phyloP scores from a whole-genome alignment of 176 grass and related monocot species.

The Carex parvula region DNA sequence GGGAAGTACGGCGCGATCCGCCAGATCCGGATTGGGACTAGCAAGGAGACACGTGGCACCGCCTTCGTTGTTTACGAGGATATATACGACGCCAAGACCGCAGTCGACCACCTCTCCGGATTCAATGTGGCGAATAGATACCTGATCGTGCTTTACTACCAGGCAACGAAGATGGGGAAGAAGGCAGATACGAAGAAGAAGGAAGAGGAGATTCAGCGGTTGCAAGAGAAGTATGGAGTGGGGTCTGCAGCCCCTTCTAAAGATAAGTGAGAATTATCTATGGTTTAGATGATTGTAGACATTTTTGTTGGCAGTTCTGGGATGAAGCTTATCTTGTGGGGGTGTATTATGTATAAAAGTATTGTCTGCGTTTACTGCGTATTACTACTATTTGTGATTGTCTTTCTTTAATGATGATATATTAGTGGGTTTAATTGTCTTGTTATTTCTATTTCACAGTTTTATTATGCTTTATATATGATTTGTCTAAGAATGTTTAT shows the following conservation, averaged over 20 bases:
- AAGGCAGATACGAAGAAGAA: conserved; percentile 90
- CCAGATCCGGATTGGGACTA: conserved; percentile 91
- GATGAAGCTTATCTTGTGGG: neutral
- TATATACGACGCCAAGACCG: conserved; percentile 99
- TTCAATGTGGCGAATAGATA: conserved; percentile 99
- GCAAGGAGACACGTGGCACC: conserved; percentile 88
- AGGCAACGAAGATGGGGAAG: conserved; percentile 93
- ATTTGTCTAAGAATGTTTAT: neutral
- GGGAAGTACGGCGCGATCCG: conserved; percentile 98
- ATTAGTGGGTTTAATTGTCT: neutral
- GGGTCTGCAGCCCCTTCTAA: conserved; percentile 35
- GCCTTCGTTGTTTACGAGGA: conserved; percentile 99
- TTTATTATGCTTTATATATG: neutral
- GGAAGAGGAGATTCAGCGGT: conserved; percentile 79
- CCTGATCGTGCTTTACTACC: conserved; percentile 99
- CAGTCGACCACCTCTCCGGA: conserved; percentile 97
- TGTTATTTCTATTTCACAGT: neutral
- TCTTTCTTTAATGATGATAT: neutral
- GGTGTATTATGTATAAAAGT: conserved; percentile 2
- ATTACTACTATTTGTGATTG: neutral
- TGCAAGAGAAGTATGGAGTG: conserved; percentile 94
- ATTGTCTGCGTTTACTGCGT: neutral
- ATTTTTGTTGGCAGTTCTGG: conserved; percentile 4
- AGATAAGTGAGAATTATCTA: conserved; percentile 36
- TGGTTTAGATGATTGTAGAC: neutral